A percentile compares a stretch with the other conserved stretches of the same genome.
Evolutionary conservation across 768 basidiomycete species (phyloP).

Genomic region (Collybia mongolica): DNA sequence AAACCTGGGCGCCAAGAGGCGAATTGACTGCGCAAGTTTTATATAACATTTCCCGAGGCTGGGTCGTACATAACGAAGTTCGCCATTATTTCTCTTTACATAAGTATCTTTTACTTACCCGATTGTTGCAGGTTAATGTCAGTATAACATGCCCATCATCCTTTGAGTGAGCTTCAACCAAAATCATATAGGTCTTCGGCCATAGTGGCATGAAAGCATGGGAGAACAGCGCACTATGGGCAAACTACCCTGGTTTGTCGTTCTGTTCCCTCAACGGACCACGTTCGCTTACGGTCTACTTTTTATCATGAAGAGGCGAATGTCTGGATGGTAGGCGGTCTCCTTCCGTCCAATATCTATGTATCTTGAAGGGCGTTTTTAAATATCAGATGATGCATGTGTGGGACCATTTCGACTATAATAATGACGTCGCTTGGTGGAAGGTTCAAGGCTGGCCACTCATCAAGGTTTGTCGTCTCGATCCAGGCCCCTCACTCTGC

Average conservation of each 20-base stretch:
- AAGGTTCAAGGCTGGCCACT: slow-evolving; percentile 72
- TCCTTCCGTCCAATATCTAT: neutral
- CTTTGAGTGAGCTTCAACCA: no score
- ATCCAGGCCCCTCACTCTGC: neutral
- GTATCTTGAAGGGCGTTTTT: neutral
- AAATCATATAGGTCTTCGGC: slow-evolving; percentile 56
- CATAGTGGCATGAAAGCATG: slow-evolving; percentile 74
- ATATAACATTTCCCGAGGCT: slow-evolving; percentile 72
- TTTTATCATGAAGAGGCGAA: slow-evolving; percentile 46
- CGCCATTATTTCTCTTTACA: slow-evolving; percentile 3
- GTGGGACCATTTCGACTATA: slow-evolving; percentile 79
- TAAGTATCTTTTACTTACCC: neutral
- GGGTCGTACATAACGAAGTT: slow-evolving; percentile 76
- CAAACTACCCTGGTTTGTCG: slow-evolving; percentile 63
- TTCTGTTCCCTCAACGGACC: neutral
- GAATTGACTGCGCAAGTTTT: slow-evolving; percentile 60
- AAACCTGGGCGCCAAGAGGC: slow-evolving; percentile 75
- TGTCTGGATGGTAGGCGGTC: slow-evolving; percentile 66
- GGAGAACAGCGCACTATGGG: slow-evolving; percentile 62
- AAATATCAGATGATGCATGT: slow-evolving; percentile 66
- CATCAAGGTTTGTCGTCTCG: slow-evolving; percentile 46
- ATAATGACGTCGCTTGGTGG: slow-evolving; percentile 68
- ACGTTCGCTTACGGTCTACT: neutral
- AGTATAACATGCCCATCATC: slow-evolving; percentile 10
- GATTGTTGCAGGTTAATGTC: slow-evolving; percentile 45